Evolutionary conservation across 2,329 filamentous ascomycete genomes (phyloP), one percentile per base, ranked within the genome.

Genomic region (Trichoderma endophyticum): DNA sequence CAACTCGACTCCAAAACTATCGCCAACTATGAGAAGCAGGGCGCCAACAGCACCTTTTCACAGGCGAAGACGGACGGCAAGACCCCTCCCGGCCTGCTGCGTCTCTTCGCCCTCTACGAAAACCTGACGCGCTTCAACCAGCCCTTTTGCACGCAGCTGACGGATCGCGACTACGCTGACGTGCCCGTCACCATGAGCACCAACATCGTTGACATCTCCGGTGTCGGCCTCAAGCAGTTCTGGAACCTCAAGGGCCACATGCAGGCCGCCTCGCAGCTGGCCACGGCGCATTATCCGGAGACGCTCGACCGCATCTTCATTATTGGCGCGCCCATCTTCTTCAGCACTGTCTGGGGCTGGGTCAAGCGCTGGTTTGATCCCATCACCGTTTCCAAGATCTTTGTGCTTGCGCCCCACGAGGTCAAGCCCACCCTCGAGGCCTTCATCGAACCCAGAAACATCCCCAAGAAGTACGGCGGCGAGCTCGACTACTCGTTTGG

Each of bases 291-390:
- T 83, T 98, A 98, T 80, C 95, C 95, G 0, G 95, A 98, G 83
- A 98, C 95, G 0, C 84, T 98, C 64, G 95, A 82, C 73, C 77
- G 83, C 48, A 86, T 86, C 77, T 86, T 86, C 74, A 92, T 98
- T 78, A 94, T 98, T 74, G 95, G 95, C 73, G 95, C 95, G 0
- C 95, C 95, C 8, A 84, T 88, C 60, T 97, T 97, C 87, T 97
- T 97, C 85, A 92, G 92, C 64, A 97, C 94, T 3, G 93, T 97
- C 73, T 95, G 95, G 95, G 90, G 93, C 75, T 97, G 94, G 94
- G 88, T 97, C 83, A 97, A 97, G 86, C 91, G 92, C 78, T 97
- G 95, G 94, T 97, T 97, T 78, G 92, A 95, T 83, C 95, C 95
- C 7, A 94, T 94, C 74, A 98, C 95, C 39, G 93, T 94, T 3